Base-by-base conservation (phyloP, 164 flowering plant species). In the Vitis rupestris region DNA sequence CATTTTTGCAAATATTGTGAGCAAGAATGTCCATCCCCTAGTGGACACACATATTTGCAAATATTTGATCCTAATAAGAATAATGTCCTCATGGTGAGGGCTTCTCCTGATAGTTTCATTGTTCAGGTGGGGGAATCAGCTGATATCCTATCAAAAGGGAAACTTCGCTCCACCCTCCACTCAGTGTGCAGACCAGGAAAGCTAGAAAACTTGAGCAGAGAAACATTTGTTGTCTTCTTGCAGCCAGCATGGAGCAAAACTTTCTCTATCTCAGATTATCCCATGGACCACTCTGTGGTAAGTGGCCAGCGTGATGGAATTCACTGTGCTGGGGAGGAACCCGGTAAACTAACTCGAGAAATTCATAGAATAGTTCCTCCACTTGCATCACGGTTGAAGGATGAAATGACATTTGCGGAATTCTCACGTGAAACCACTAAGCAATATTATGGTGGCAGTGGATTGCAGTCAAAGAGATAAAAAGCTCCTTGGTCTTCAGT, bases 71-170 rank as follows among this genome's bases (percentile, higher is more conserved):
- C 93, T 23, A 84, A 63, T 63, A 84, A 64, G 72, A 87, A 86
- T 29, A 69, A 64, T 12, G 75, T 90, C 50, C 55, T 72, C 27
- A 57, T 73, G 80, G 92, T 90, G 62, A 87, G 82, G 77, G 71
- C 87, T 17, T 74, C 88, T 63, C 82, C 88, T 27, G 92, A 80
- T 23, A 89, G 90, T 78, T 85, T 89, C 65, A 84, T 92, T 53
- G 72, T 93, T 75, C 98, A 96, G 84, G 97, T 96, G 2, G 98
- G 99, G 50, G 99, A 93, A 80, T 85, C 97, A 11, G 98, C 98
- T 53, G 97, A 91, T 82, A 78, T 96, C 50, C 71, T 96, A 65
- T 89, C 99, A 9, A 84, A 80, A 72, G 95, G 97, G 76, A 90
- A 77, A 81, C 92, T 96, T 60, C 82, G 85, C n/a, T 82, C 98